Evolutionary conservation across 441 rosid species (phyloP).

Genomic region (Corymbia citriodora): DNA sequence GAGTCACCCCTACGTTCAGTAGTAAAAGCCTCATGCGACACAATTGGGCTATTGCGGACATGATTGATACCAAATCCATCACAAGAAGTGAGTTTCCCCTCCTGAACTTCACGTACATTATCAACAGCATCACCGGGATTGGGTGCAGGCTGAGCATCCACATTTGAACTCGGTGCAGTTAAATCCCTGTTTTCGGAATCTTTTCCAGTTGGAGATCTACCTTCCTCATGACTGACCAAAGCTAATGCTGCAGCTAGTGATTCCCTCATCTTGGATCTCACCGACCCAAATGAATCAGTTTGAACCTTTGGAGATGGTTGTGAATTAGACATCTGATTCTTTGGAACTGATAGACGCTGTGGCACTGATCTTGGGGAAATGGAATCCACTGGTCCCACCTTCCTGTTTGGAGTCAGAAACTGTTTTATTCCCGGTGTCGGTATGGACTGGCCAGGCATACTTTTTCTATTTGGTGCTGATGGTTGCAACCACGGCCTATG

Average conservation of each 20-base stretch:
- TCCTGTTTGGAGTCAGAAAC: slow-evolving; percentile 35
- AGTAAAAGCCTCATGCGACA: slow-evolving; percentile 17
- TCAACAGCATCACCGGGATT: slow-evolving; percentile 11
- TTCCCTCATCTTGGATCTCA: slow-evolving; percentile 89
- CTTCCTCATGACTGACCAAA: slow-evolving; percentile 44
- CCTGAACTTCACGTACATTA: slow-evolving; percentile 11
- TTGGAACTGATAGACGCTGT: slow-evolving; percentile 22
- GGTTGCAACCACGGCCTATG: slow-evolving; percentile 76
- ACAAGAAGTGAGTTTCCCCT: slow-evolving; percentile 12
- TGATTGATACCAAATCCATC: slow-evolving; percentile 21
- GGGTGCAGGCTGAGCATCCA: slow-evolving; percentile 22
- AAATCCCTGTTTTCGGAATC: slow-evolving; percentile 25
- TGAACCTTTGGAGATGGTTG: slow-evolving; percentile 31
- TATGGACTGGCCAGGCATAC: slow-evolving; percentile 28
- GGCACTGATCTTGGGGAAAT: slow-evolving; percentile 31
- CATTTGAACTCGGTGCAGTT: slow-evolving; percentile 3
- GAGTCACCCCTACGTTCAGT: slow-evolving; percentile 11
- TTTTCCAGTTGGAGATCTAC: slow-evolving; percentile 24
- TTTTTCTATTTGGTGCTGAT: slow-evolving; percentile 33
- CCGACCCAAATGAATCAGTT: slow-evolving; percentile 52
- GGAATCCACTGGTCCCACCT: slow-evolving; percentile 25
- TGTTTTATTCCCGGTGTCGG: slow-evolving; percentile 30
- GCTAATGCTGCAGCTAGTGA: slow-evolving; percentile 75
- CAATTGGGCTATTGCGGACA: slow-evolving; percentile 13
- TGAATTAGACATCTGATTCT: slow-evolving; percentile 21